Evolutionary conservation across 768 basidiomycete genomes (phyloP), one percentile per base, ranked within the genome.

Genomic region (Xerocomellus chrysenteron): DNA sequence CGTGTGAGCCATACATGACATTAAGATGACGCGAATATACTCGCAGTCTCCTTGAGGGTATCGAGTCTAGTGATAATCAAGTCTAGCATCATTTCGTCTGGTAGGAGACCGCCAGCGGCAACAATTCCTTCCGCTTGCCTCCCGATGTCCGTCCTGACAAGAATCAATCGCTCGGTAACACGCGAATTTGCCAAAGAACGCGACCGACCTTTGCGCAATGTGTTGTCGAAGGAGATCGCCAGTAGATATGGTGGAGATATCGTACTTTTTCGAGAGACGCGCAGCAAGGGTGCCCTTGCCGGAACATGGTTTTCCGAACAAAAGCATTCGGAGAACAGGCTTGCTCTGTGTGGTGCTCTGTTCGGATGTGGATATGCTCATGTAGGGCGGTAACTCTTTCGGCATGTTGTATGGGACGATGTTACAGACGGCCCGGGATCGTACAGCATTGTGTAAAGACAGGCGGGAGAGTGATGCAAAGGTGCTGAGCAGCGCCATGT

Each of bases 141-240:
- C 5, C 94, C 94, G 3, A 94, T 75, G 35, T 84, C 80, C 5
- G 89, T 88, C 63, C 85, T 83, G 52, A 19, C n/a, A 9, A 19
- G 5, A 42, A 40, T 3, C 19, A 4, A n/a, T 33, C 3, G 14
- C 19, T 51, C 35, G 35, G 17, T 30, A 28, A 16, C 51, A 47
- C 11, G 11, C 32, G 35, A 21, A 56, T 21, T 33, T 41, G 24
- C 30, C 14, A 44, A 24, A 35, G 24, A 14, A 28, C 37, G 21
- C 1, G 16, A 66, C 79, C 28, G 48, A 83, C 80, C 78, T 72
- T 62, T 88, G 82, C 14, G 79, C 75, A 62, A 96, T 94, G 61
- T 96, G 89, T 56, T 86, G 86, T 58, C 94, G 79, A 60, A 95
- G 75, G 21, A 94, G 75, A 71, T 96, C 92, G 19, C 92, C 93